Evolutionary conservation across 176 grass and related monocot species (phyloP).

Genomic region (Carex myosuroides): DNA sequence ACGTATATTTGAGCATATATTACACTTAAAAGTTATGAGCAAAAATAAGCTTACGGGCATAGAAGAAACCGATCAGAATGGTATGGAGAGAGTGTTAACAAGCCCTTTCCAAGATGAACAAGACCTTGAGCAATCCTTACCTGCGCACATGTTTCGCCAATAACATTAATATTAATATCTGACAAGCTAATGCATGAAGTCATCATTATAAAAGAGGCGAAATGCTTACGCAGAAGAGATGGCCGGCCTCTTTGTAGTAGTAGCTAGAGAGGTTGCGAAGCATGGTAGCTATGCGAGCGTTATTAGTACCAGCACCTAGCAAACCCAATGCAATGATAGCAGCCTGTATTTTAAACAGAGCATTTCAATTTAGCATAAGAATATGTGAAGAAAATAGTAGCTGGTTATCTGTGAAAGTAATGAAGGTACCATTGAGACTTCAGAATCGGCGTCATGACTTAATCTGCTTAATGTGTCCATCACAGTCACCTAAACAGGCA

Average conservation of each 20-base stretch:
- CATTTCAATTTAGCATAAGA: conserved; percentile 15
- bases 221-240: conserved; percentile 93
- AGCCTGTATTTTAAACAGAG: conserved; percentile 42
- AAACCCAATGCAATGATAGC: conserved; percentile 91
- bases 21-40: background rate
- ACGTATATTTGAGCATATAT: background rate
- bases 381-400: background rate
- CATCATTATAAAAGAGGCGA: background rate
- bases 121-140: conserved; percentile 97
- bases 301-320: conserved; percentile 94
- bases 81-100: conserved; percentile 91
- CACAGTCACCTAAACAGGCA: conserved; percentile 68
- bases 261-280: conserved; percentile 98
- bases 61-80: conserved; percentile 95
- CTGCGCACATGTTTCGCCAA: conserved; percentile 33
- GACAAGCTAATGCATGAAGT: background rate
- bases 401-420: background rate
- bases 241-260: conserved; percentile 98
- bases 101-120: conserved; percentile 94
- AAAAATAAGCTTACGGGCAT: conserved; percentile 67
- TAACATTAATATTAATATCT: conserved; percentile 9
- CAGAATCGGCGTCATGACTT: conserved; percentile 93
- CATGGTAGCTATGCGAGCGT: conserved; percentile 97
- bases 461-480: conserved; percentile 99
- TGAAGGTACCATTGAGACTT: conserved; percentile 74